phyloP scores from a whole-genome alignment of 2,329 filamentous ascomycete genomes.

The Paracorniculantispora psalliotae region DNA sequence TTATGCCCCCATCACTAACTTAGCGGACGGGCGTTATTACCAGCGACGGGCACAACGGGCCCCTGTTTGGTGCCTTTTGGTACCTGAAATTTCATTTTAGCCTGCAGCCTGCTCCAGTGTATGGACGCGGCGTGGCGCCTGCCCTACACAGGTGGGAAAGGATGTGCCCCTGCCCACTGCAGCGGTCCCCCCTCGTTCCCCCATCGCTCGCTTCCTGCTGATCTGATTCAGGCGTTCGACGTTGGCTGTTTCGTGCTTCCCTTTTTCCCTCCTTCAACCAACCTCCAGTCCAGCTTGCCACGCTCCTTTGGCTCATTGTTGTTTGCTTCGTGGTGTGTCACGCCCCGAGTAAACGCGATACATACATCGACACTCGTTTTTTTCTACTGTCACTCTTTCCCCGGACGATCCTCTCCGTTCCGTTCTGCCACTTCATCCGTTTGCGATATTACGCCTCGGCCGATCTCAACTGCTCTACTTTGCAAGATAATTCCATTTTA shows the following conservation, averaged over 20 bases:
- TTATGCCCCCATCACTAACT: neutral
- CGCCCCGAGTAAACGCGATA: neutral
- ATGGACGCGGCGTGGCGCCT: neutral
- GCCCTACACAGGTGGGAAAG: constrained; percentile 1
- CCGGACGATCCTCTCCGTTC: neutral
- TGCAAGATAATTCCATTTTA: neutral
- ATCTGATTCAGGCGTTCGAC: neutral
- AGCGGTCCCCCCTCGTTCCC: neutral
- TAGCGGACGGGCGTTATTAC: neutral
- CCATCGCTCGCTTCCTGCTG: neutral
- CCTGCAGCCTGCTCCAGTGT: neutral
- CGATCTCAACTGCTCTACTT: neutral
- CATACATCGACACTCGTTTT: constrained; percentile 9
- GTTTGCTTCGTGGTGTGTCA: constrained; percentile 21
- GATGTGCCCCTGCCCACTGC: neutral
- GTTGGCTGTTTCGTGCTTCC: neutral
- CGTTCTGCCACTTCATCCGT: neutral
- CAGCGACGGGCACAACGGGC: neutral
- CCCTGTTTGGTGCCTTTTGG: neutral
- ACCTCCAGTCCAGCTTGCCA: constrained; percentile 5
- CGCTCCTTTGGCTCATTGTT: neutral
- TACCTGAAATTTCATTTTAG: neutral
- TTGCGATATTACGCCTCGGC: neutral
- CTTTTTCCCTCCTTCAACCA: constrained; percentile 8
- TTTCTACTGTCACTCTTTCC: constrained; percentile 21